Evolutionary conservation across 1,139 yeast species (phyloP).

Genomic region (Yamadazyma epiphylla): DNA sequence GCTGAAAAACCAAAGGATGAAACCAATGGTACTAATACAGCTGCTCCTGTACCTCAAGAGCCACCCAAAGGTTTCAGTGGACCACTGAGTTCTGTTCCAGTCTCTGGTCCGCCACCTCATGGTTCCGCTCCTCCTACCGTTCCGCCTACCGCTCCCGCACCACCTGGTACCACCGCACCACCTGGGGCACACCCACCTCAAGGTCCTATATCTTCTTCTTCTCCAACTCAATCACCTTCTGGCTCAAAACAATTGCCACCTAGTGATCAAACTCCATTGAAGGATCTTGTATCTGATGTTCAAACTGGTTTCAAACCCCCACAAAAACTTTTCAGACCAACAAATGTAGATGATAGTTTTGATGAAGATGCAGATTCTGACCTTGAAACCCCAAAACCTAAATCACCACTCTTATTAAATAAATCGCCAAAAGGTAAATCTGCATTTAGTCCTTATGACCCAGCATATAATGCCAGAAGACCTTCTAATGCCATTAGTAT

Average conservation of each 20-base stretch:
- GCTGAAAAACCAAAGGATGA: neutral
- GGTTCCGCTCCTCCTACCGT: too few relatives aligned
- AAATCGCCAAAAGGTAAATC: slow-evolving; percentile 10
- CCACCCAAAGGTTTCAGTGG: too few relatives aligned
- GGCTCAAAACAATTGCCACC: slow-evolving; percentile 1
- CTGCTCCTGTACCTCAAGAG: too few relatives aligned
- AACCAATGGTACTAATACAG: neutral
- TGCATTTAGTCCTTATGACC: slow-evolving; percentile 25
- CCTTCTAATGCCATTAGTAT: slow-evolving; percentile 20
- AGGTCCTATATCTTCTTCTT: neutral
- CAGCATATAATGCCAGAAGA: slow-evolving; percentile 12
- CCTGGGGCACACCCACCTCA: neutral
- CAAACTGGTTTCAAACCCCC: slow-evolving; percentile 2
- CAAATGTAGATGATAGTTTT: slow-evolving; percentile 30
- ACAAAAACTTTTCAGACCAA: slow-evolving; percentile 8
- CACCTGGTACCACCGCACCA: too few relatives aligned
- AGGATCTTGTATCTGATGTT: neutral
- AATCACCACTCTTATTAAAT: slow-evolving; percentile 10
- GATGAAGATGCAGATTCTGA: slow-evolving; percentile 16
- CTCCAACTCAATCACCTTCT: too few relatives aligned
- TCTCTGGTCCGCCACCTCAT: too few relatives aligned
- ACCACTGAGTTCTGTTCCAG: too few relatives aligned
- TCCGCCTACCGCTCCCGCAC: too few relatives aligned
- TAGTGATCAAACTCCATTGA: too few relatives aligned
- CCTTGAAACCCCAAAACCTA: slow-evolving; percentile 16